Evolutionary conservation across 768 basidiomycete species (phyloP).

Genomic region (Rhizopogon vulgaris): DNA sequence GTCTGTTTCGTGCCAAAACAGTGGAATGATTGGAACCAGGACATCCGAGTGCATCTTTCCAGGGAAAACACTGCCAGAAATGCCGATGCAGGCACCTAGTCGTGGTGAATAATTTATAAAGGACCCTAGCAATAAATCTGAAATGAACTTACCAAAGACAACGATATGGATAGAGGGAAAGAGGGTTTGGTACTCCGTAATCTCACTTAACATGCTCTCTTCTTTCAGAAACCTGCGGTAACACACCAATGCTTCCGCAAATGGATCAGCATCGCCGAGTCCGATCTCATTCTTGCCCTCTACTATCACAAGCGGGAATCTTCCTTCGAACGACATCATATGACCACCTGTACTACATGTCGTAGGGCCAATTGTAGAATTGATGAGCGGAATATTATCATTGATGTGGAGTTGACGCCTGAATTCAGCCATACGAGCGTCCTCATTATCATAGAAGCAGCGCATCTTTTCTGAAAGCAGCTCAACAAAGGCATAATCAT

Average conservation of each 20-base stretch:
- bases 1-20: neutral
- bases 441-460: constrained; percentile 11
- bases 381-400: constrained; percentile 1
- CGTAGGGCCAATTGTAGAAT: neutral
- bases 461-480: constrained; percentile 16
- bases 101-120: neutral
- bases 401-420: constrained; percentile 3
- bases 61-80: neutral
- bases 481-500: constrained; percentile 4
- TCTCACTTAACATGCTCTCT: neutral
- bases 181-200: neutral
- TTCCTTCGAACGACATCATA: constrained; percentile 3
- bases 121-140: neutral
- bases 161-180: neutral
- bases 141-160: neutral
- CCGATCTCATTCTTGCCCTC: constrained; percentile 18
- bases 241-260: constrained; percentile 15
- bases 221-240: constrained; percentile 7
- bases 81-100: neutral
- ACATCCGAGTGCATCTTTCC: neutral
- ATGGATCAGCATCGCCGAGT: constrained; percentile 15
- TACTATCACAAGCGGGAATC: constrained; percentile 11
- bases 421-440: constrained; percentile 1
- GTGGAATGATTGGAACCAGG: neutral
- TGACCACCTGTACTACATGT: constrained; percentile 5